Conservation (phyloP, 1,284 basidiomycete genomes). For the Puccinia hordei region DNA sequence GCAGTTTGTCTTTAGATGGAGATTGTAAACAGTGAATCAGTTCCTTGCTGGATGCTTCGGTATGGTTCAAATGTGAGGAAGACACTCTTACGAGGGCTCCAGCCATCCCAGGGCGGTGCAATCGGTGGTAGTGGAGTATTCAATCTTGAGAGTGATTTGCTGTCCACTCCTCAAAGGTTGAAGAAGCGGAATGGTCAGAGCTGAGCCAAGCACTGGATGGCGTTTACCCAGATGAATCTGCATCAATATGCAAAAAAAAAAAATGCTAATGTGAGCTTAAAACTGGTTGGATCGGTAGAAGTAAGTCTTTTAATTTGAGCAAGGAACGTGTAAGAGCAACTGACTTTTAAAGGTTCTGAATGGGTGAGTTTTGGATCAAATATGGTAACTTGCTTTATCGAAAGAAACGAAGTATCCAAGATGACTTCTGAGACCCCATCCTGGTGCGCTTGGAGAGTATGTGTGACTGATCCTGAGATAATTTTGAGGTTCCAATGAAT, state of each 20-base stretch:
- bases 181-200: slow-evolving; percentile 34
- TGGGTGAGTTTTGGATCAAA: slow-evolving; percentile 24
- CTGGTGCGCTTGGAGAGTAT: slow-evolving; percentile 67
- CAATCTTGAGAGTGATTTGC: slow-evolving; percentile 66
- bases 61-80: background rate
- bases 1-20: slow-evolving; percentile 74
- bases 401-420: slow-evolving; percentile 58
- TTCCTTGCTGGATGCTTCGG: background rate
- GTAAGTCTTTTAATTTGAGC: background rate
- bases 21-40: background rate
- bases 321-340: background rate
- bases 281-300: background rate
- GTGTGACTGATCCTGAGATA: slow-evolving; percentile 73
- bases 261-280: background rate
- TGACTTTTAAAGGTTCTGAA: slow-evolving; percentile 22
- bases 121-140: slow-evolving; percentile 73
- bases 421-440: slow-evolving; percentile 70
- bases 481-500: slow-evolving; percentile 74
- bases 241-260: background rate
- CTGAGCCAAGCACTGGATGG: slow-evolving; percentile 48
- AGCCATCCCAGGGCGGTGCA: slow-evolving; percentile 93
- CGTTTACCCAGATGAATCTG: slow-evolving; percentile 47
- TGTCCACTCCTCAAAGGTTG: slow-evolving; percentile 59
- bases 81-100: slow-evolving; percentile 70
- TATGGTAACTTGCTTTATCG: slow-evolving; percentile 54